Conservation (phyloP, 169 alveolate genomes). For the Cystoisospora suis region DNA sequence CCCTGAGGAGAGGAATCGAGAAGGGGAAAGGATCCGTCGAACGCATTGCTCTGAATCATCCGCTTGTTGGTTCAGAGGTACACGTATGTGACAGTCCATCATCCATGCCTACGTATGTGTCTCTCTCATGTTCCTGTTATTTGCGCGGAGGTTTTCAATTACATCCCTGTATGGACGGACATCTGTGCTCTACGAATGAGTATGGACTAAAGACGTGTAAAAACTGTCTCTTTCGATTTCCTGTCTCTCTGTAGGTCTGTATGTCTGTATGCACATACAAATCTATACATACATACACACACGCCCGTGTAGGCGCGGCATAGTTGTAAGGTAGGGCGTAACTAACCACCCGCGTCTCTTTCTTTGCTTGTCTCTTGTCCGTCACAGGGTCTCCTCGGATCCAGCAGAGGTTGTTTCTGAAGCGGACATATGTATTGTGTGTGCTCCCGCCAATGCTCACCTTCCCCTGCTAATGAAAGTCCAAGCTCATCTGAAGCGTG, state of each 20-base stretch:
- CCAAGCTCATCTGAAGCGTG: slow-evolving; percentile 18
- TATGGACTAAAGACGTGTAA: too few relatives aligned
- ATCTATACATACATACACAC: background rate
- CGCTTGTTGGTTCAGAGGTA: background rate
- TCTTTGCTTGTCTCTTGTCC: background rate
- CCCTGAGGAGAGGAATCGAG: too few relatives aligned
- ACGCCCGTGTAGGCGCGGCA: background rate
- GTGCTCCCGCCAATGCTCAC: slow-evolving; percentile 48
- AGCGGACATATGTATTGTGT: slow-evolving; percentile 8
- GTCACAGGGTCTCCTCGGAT: slow-evolving; percentile 2
- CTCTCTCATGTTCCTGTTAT: background rate
- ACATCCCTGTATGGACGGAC: too few relatives aligned
- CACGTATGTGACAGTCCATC: background rate
- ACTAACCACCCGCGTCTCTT: too few relatives aligned
- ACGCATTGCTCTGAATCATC: too few relatives aligned
- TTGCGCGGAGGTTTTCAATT: too few relatives aligned
- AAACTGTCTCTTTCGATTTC: background rate
- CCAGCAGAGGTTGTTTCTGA: slow-evolving; percentile 18
- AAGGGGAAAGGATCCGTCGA: too few relatives aligned
- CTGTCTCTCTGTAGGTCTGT: background rate
- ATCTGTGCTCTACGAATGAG: too few relatives aligned
- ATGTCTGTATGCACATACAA: background rate
- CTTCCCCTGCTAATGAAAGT: slow-evolving; percentile 23
- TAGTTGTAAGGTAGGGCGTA: background rate
- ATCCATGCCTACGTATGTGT: background rate